These are phyloP conservation scores for Sporothrix euskadiensis DNA, from an alignment of 2,329 filamentous ascomycete species.

Conservation along the genomic window DNA sequence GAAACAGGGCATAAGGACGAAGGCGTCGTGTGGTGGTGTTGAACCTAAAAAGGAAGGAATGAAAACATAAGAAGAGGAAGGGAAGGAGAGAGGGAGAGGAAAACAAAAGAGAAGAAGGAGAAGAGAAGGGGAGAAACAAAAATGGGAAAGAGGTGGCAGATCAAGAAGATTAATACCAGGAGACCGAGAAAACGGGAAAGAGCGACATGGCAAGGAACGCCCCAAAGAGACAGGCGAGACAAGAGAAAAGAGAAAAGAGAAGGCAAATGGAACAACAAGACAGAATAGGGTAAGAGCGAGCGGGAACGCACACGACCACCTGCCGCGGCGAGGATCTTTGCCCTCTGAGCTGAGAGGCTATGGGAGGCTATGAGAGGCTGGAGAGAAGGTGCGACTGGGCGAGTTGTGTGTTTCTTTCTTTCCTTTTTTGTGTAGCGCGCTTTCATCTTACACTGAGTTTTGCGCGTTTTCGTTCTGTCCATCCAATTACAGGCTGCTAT, in stretches of 20 bases:
- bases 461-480: no score
- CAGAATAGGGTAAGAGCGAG: conserved; percentile 6
- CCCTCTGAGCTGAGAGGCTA: neutral
- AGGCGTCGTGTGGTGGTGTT: neutral
- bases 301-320: conserved; percentile 17
- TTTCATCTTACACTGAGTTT: neutral
- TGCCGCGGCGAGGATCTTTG: conserved; percentile 18
- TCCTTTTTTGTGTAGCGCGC: conserved; percentile 1
- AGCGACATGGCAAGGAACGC: neutral
- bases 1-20: neutral
- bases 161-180: conserved; percentile 13
- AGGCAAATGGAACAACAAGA: neutral
- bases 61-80: neutral
- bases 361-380: neutral
- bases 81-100: neutral
- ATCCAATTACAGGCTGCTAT: neutral
- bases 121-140: neutral
- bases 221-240: neutral
- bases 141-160: conserved; percentile 11
- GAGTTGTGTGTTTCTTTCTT: neutral
- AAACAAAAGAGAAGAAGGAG: neutral
- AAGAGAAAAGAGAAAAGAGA: neutral
- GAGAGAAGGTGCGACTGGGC: neutral
- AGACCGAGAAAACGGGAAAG: neutral
- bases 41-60: conserved; percentile 2